Evolutionary conservation across 768 basidiomycete genomes (phyloP).

Genomic region (Suillus clintonianus): DNA sequence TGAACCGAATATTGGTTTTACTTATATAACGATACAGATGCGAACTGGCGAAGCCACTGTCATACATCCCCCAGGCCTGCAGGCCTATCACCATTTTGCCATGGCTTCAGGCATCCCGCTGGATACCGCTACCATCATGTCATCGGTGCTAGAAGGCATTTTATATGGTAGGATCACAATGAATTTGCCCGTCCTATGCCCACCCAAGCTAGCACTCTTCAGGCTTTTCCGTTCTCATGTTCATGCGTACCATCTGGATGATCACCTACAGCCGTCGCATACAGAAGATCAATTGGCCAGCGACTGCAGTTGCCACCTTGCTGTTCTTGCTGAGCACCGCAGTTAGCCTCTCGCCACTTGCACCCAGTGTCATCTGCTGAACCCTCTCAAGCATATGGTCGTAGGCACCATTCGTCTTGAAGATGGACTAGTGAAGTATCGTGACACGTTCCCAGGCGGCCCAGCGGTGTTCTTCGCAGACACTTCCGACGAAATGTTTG

Average conservation of each 20-base stretch:
- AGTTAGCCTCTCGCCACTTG: background rate
- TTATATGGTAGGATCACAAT: background rate
- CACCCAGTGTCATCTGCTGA: background rate
- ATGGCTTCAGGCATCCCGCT: background rate
- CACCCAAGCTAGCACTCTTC: background rate
- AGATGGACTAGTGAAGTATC: conserved; percentile 19
- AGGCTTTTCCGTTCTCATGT: background rate
- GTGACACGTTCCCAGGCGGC: conserved; percentile 22
- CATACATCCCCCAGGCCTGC: background rate
- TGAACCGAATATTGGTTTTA: background rate
- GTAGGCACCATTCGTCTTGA: conserved; percentile 15
- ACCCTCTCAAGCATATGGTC: conserved; percentile 10
- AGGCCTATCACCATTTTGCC: background rate
- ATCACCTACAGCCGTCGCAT: background rate
- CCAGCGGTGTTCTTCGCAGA: conserved; percentile 23
- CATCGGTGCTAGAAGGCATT: background rate
- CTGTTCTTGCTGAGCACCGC: background rate
- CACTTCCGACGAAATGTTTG: conserved; percentile 16
- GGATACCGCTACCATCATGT: background rate
- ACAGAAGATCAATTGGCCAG: background rate
- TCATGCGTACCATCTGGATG: background rate
- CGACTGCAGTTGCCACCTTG: background rate
- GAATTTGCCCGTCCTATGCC: background rate
- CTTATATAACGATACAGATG: background rate
- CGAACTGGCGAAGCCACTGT: background rate